Evolutionary conservation across 2,329 filamentous ascomycete genomes (phyloP).

Genomic region (Corinectria fuckeliana): DNA sequence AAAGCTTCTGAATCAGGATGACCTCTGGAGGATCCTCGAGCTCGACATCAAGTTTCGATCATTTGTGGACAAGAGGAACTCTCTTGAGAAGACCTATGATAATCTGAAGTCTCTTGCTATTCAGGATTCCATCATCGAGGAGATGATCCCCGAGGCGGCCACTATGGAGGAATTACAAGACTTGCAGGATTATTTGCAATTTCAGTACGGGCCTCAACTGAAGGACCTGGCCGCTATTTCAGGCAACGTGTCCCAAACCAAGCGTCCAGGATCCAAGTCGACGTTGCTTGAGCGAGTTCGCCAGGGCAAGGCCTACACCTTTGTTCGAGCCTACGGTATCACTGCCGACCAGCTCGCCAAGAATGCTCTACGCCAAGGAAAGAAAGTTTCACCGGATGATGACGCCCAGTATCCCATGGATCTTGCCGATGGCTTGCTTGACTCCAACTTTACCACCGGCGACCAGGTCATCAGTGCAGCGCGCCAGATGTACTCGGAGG

Average conservation of each 20-base stretch:
- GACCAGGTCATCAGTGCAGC: conserved; percentile 79
- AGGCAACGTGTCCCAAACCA: conserved; percentile 68
- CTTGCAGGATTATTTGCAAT: conserved; percentile 94
- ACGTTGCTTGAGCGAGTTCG: conserved; percentile 85
- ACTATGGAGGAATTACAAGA: conserved; percentile 97
- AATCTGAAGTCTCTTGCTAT: conserved; percentile 71
- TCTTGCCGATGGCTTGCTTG: conserved; percentile 79
- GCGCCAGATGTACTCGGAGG: conserved; percentile 88
- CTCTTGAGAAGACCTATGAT: conserved; percentile 79
- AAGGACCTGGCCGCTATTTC: conserved; percentile 76
- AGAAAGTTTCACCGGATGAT: conserved; percentile 85
- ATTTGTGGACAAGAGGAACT: conserved; percentile 88
- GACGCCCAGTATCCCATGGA: conserved; percentile 80
- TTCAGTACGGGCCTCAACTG: conserved; percentile 84
- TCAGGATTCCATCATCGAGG: conserved; percentile 77
- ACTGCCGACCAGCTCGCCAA: conserved; percentile 86
- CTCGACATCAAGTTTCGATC: conserved; percentile 95
- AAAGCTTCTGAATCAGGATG: conserved; percentile 89
- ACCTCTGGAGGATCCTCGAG: conserved; percentile 94
- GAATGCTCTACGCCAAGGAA: conserved; percentile 80
- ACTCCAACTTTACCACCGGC: conserved; percentile 76
- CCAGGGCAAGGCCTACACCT: conserved; percentile 76
- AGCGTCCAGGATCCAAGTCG: conserved; percentile 83
- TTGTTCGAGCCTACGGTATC: conserved; percentile 91
- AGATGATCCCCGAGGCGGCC: conserved; percentile 78